A percentile compares a stretch with the other conserved stretches of the same genome.
Conservation (phyloP, 495 filamentous ascomycete genomes). For the Aspergillus homomorphus region DNA sequence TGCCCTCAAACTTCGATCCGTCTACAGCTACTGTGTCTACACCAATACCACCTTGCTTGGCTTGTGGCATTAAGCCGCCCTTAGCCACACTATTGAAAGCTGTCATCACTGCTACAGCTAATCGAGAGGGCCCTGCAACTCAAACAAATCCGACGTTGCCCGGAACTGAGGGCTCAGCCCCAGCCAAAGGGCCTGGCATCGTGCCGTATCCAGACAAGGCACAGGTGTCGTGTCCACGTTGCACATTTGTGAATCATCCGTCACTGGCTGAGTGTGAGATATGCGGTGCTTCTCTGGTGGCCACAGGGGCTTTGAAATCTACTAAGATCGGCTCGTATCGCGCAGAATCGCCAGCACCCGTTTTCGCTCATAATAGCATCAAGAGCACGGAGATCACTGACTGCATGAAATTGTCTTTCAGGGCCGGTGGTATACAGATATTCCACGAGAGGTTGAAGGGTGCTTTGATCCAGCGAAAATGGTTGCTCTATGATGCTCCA, state of each 20-base stretch:
- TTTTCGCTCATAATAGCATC: conserved; percentile 39
- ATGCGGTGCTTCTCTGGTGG: conserved; percentile 71
- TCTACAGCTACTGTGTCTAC: conserved; percentile 69
- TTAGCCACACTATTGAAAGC: conserved; percentile 80
- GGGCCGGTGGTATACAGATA: conserved; percentile 80
- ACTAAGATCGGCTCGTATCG: conserved; percentile 38
- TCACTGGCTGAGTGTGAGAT: conserved; percentile 86
- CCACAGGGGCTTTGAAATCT: conserved; percentile 18
- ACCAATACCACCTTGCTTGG: conserved; percentile 79
- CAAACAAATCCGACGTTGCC: conserved; percentile 16
- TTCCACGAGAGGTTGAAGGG: conserved; percentile 87
- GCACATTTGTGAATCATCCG: conserved; percentile 92
- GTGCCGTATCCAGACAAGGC: conserved; percentile 2
- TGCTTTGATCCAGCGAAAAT: conserved; percentile 88
- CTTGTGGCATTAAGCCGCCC: conserved; percentile 91
- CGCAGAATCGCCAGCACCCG: conserved; percentile 76
- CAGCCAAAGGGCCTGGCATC: conserved; percentile 12
- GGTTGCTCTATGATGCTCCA: conserved; percentile 91
- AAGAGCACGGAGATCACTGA: conserved; percentile 59
- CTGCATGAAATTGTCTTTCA: conserved; percentile 87
- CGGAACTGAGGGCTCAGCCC: conserved; percentile 4
- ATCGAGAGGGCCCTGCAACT: conserved; percentile 40
- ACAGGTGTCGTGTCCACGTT: conserved; percentile 68
- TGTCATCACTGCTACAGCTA: conserved; percentile 65
- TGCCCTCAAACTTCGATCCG: conserved; percentile 89